Evolutionary conservation across 2,329 filamentous ascomycete species (phyloP).

Genomic region (Phialophora chinensis): DNA sequence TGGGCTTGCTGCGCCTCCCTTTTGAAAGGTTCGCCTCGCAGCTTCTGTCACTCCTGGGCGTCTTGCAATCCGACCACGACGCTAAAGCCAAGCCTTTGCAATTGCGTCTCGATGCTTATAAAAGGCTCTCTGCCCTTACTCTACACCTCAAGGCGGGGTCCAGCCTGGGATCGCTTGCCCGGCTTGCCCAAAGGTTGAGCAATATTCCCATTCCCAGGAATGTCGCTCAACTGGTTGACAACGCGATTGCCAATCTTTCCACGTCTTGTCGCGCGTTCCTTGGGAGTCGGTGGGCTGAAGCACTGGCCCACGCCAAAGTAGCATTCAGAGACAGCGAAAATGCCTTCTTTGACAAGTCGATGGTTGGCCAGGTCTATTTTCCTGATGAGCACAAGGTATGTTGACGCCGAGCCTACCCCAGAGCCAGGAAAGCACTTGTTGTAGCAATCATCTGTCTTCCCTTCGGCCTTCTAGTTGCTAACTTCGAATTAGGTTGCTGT

Average conservation of each 20-base stretch:
- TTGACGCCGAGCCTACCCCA: background rate
- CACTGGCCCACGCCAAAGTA: slow-evolving; percentile 78
- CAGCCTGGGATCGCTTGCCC: slow-evolving; percentile 88
- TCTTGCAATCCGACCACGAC: slow-evolving; percentile 56
- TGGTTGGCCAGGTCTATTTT: slow-evolving; percentile 98
- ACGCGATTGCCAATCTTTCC: slow-evolving; percentile 74
- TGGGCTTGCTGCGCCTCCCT: slow-evolving; percentile 73
- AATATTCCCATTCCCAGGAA: slow-evolving; percentile 89
- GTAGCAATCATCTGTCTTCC: background rate
- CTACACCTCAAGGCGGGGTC: slow-evolving; percentile 88
- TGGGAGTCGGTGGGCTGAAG: slow-evolving; percentile 65
- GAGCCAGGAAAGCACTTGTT: background rate
- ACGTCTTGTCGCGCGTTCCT: slow-evolving; percentile 72
- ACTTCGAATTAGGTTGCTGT: slow-evolving; percentile 70
- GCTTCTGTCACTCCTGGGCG: slow-evolving; percentile 83
- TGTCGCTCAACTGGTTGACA: slow-evolving; percentile 83
- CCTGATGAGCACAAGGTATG: slow-evolving; percentile 87
- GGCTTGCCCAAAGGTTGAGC: slow-evolving; percentile 80
- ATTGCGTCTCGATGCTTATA: slow-evolving; percentile 80
- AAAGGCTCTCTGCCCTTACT: slow-evolving; percentile 82
- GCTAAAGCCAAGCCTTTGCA: slow-evolving; percentile 67
- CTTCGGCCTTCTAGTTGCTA: background rate
- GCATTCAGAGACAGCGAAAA: slow-evolving; percentile 89
- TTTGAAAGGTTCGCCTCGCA: slow-evolving; percentile 92
- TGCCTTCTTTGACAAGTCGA: slow-evolving; percentile 97